A percentile compares a stretch with the other conserved stretches of the same genome.
Conservation (phyloP, 352 stramenopile species). For the Pythium folliculosum region DNA sequence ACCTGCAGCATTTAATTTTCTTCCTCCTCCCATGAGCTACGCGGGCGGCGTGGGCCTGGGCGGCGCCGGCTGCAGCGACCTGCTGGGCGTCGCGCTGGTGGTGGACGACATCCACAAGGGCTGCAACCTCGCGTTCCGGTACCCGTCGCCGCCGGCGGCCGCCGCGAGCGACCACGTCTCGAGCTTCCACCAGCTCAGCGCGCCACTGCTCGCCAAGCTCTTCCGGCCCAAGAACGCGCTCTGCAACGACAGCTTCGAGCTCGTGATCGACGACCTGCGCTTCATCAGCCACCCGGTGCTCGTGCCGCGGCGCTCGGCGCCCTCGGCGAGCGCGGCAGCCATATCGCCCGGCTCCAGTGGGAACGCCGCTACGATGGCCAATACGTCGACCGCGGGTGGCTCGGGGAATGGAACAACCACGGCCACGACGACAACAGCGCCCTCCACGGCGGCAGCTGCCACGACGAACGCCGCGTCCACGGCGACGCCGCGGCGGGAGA, state of each 20-base stretch:
- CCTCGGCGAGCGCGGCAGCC: no score
- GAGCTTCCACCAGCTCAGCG: conserved; percentile 76
- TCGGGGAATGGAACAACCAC: not conserved
- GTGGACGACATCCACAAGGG: conserved; percentile 90
- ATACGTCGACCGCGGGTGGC: not conserved
- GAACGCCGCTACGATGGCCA: not conserved
- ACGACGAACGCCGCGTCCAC: not conserved
- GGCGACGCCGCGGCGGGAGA: conserved; percentile 21
- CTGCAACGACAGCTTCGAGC: conserved; percentile 87
- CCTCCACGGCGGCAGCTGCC: not conserved
- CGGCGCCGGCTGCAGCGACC: conserved; percentile 9
- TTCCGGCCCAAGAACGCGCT: conserved; percentile 88
- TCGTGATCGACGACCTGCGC: conserved; percentile 84
- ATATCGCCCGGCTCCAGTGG: no score
- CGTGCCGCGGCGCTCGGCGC: conserved; percentile 40
- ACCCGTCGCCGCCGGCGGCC: conserved; percentile 55
- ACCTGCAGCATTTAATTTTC: not conserved
- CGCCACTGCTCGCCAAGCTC: conserved; percentile 81
- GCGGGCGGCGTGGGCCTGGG: not conserved
- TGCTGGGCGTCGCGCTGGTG: conserved; percentile 78
- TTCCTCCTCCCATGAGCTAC: conserved; percentile 10
- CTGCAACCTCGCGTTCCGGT: conserved; percentile 85
- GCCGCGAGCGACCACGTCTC: conserved; percentile 44
- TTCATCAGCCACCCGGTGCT: conserved; percentile 87
- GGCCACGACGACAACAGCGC: not conserved